These are phyloP conservation scores for Alnus rubra DNA, from an alignment of 306 rosid species.

Conservation along the genomic window DNA sequence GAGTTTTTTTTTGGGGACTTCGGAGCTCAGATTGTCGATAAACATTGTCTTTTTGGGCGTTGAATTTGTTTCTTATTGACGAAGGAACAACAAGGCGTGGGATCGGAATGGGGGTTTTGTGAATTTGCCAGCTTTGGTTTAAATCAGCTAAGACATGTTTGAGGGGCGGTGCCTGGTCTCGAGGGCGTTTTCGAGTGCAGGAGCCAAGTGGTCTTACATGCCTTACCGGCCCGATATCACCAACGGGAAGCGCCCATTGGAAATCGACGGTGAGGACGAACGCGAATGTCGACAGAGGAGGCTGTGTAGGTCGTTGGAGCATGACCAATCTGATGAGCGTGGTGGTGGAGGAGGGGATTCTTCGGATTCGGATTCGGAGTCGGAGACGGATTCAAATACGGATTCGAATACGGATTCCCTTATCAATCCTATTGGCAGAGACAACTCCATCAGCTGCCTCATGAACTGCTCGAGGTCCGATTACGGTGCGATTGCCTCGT, in stretches of 20 bases:
- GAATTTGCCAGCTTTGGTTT: conserved; percentile 26
- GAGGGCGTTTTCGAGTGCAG: conserved; percentile 70
- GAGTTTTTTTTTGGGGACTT: conserved; percentile 37
- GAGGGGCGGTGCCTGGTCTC: conserved; percentile 67
- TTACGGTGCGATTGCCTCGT: conserved; percentile 67
- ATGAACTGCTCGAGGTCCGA: conserved; percentile 85
- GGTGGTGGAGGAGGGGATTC: conserved; percentile 35
- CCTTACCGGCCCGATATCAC: conserved; percentile 49
- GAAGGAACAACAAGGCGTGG: conserved; percentile 32
- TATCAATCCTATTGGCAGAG: conserved; percentile 58
- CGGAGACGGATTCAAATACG: background rate
- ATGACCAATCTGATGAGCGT: conserved; percentile 33
- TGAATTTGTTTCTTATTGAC: conserved; percentile 25
- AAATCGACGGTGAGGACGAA: conserved; percentile 44
- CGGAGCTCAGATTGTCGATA: conserved; percentile 26
- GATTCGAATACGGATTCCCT: conserved; percentile 18
- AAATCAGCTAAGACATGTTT: conserved; percentile 67
- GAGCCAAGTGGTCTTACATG: conserved; percentile 68
- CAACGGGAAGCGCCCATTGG: conserved; percentile 57
- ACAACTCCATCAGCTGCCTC: conserved; percentile 74
- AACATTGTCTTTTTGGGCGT: conserved; percentile 18
- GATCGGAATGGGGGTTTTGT: conserved; percentile 30
- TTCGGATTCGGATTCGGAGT: conserved; percentile 62
- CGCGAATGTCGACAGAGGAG: conserved; percentile 41
- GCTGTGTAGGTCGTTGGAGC: conserved; percentile 39